These are phyloP conservation scores for Yarrowia yakushimensis DNA, from an alignment of 805 yeast species.

Conservation along the genomic window DNA sequence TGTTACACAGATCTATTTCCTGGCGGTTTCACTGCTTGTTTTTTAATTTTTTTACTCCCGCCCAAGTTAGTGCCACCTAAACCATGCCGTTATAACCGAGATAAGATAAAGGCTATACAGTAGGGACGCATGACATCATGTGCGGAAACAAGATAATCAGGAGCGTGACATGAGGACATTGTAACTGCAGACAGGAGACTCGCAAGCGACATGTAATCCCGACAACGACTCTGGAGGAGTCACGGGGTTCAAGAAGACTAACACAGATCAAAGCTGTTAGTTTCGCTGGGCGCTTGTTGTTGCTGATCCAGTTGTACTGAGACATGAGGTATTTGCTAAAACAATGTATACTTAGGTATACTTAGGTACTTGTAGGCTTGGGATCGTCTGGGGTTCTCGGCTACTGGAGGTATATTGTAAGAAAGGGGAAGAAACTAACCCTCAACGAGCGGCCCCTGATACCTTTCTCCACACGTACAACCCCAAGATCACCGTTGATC, in stretches of 20 bases:
- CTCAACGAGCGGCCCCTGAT: not conserved
- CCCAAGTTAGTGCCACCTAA: conserved; percentile 17
- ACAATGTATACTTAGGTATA: not conserved
- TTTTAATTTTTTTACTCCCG: not conserved
- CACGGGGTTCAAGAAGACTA: no score
- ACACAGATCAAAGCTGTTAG: not conserved
- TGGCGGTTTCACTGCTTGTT: no score
- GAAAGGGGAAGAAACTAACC: not conserved
- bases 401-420: not conserved
- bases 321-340: conserved; percentile 12
- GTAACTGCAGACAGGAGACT: not conserved
- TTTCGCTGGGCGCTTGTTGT: no score
- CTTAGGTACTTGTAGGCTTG: not conserved
- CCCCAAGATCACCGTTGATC: not conserved
- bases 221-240: no score
- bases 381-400: not conserved
- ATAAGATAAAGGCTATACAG: conserved; percentile 13
- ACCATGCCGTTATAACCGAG: conserved; percentile 21
- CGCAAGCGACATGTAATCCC: not conserved
- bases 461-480: not conserved
- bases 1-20: not conserved
- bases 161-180: not conserved
- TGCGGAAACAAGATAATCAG: not conserved
- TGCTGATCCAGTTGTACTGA: not conserved
- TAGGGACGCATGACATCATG: conserved; percentile 3